phyloP scores from a whole-genome alignment of 768 basidiomycete species.

The Lactarius tabidus region DNA sequence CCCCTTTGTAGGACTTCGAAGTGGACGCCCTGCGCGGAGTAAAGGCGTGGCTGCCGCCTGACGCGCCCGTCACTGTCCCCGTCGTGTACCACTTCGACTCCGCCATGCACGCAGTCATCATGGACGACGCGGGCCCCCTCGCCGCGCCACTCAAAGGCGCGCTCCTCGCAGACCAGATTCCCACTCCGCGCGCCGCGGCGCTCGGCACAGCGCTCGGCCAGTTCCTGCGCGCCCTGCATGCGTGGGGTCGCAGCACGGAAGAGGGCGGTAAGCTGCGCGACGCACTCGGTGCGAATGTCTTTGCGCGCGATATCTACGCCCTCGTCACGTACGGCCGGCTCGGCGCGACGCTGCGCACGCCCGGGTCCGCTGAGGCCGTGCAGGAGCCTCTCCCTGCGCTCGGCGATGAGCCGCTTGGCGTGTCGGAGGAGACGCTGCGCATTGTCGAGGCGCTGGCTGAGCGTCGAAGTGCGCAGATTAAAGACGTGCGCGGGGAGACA shows the following conservation, averaged over 20 bases:
- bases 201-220: slow-evolving; percentile 53
- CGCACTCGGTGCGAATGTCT: slow-evolving; percentile 29
- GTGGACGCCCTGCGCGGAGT: slow-evolving; percentile 49
- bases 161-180: slow-evolving; percentile 33
- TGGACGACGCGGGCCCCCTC: slow-evolving; percentile 54
- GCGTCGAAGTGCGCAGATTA: slow-evolving; percentile 33
- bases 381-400: slow-evolving; percentile 27
- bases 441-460: slow-evolving; percentile 35
- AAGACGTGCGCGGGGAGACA: slow-evolving; percentile 30
- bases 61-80: slow-evolving; percentile 46
- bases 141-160: slow-evolving; percentile 40
- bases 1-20: slow-evolving; percentile 36
- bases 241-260: slow-evolving; percentile 36
- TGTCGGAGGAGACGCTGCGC: slow-evolving; percentile 37
- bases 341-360: slow-evolving; percentile 28
- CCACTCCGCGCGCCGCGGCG: slow-evolving; percentile 33
- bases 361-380: not conserved
- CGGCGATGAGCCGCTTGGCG: slow-evolving; percentile 39
- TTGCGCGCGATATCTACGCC: slow-evolving; percentile 41
- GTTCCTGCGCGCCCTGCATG: slow-evolving; percentile 53
- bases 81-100: slow-evolving; percentile 48
- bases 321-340: slow-evolving; percentile 45
- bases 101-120: slow-evolving; percentile 48
- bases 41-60: slow-evolving; percentile 34
- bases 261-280: slow-evolving; percentile 13